Conservation (phyloP, 257 asterid genomes). For the Capsicum rhomboideum region DNA sequence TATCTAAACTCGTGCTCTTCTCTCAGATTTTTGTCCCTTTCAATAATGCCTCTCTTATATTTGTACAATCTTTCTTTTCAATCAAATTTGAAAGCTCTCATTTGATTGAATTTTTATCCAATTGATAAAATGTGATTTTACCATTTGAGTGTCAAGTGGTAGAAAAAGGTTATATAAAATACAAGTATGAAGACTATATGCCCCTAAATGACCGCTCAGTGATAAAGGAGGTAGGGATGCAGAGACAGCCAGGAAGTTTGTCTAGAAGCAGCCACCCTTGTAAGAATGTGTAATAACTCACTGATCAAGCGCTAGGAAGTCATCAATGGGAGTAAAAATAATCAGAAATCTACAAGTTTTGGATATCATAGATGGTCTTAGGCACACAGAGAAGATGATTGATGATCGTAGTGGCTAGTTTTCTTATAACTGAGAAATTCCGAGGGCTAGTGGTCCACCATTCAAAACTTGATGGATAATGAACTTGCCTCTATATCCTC, state of each 20-base stretch:
- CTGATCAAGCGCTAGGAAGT: too few species aligned
- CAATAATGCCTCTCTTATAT: background rate
- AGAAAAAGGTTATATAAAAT: too few species aligned
- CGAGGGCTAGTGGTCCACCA: background rate
- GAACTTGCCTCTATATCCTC: too few species aligned
- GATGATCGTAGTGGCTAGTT: background rate
- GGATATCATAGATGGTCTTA: background rate
- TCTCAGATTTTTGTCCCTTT: background rate
- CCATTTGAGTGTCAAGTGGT: too few species aligned
- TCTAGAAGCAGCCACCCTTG: too few species aligned
- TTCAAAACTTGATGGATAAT: background rate
- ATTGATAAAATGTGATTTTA: too few species aligned
- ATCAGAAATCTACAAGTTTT: background rate
- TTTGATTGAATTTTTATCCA: background rate
- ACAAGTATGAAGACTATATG: background rate
- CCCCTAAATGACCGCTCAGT: too few species aligned
- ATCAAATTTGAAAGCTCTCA: background rate
- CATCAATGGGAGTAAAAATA: background rate
- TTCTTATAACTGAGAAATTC: too few species aligned
- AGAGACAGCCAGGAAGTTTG: too few species aligned
- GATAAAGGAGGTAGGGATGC: too few species aligned
- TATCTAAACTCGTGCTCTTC: background rate
- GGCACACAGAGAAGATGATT: background rate
- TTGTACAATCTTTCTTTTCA: background rate
- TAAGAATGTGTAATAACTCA: too few species aligned